Evolutionary conservation across 257 asterid genomes (phyloP), one percentile per base, ranked within the genome.

Genomic region (Gentiana dahurica): DNA sequence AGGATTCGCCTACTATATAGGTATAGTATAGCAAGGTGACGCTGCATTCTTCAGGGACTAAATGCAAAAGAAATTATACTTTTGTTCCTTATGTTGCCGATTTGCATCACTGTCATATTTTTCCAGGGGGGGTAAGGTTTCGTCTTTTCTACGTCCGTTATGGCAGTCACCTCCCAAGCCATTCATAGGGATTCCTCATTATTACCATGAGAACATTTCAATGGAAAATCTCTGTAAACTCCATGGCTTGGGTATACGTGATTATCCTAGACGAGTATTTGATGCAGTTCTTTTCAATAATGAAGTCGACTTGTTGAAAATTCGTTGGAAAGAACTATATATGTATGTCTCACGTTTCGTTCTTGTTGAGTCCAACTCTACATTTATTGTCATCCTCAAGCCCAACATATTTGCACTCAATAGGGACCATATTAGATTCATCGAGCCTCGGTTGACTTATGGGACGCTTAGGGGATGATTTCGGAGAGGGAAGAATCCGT

Each of bases 201-300:
- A 24, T 24, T 24, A 24, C 24, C 24, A 24, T 24, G 24, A 24
- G 24, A 24, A 24, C 24, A 24, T 24, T 24, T 24, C 24, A 24
- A 24, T 24, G 24, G 24, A 24, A 24, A 24, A 24, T 24, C 24
- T 24, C 24, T 24, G 24, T 24, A 24, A 24, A 24, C 24, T 24
- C 24, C 24, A 88, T 6, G 94, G 97, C 3, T 88, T 95, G 97
- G 86, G 83, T 3, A 61, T 74, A 8, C 89, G 97, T 1, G 91
- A 88, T 59, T 81, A 68, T 39, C 97, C 97, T 0, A 72, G 97
- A 50, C 84, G 88, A 1, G 95, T 85, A 0, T 88, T 75, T 68
- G 97, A 88, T 59, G 97, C 97, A 1, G 94, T 88, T 8, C 39
- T 24, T 24, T 24, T 24, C 24, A 24, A 24, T 24, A 24, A 24